phyloP scores from a whole-genome alignment of 371 early-diverging fungal species.

The Mucor plumbeus region DNA sequence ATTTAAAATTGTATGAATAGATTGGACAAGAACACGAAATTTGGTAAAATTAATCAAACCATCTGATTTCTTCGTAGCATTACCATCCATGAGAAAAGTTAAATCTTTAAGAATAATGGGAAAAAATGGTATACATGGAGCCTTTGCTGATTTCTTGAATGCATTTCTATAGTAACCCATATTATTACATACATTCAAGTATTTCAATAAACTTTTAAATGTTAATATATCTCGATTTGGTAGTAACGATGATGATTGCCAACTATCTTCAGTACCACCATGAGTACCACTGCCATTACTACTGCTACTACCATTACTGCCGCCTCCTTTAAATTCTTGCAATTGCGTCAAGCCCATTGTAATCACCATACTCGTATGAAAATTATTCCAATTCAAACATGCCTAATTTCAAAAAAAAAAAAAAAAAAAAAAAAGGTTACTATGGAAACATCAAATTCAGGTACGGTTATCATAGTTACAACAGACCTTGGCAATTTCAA shows the following conservation, averaged over 20 bases:
- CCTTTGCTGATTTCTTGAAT: slow-evolving; percentile 33
- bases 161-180: slow-evolving; percentile 50
- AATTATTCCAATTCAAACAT: slow-evolving; percentile 51
- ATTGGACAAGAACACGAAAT: slow-evolving; percentile 37
- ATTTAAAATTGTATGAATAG: slow-evolving; percentile 24
- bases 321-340: slow-evolving; percentile 5
- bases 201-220: slow-evolving; percentile 29
- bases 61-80: slow-evolving; percentile 19
- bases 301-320: neutral
- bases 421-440: neutral
- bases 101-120: slow-evolving; percentile 52
- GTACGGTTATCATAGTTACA: neutral
- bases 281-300: neutral
- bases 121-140: slow-evolving; percentile 52
- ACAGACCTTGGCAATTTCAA: slow-evolving; percentile 49
- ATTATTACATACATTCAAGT: slow-evolving; percentile 45
- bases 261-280: slow-evolving; percentile 24
- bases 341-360: slow-evolving; percentile 39
- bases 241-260: slow-evolving; percentile 27
- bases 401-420: slow-evolving; percentile 19
- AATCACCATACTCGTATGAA: slow-evolving; percentile 52
- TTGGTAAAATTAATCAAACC: slow-evolving; percentile 45
- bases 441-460: neutral
- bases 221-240: slow-evolving; percentile 36
- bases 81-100: slow-evolving; percentile 51